Evolutionary conservation across 495 filamentous ascomycete species (phyloP).

Genomic region (Hypoxylon lienhwacheense): DNA sequence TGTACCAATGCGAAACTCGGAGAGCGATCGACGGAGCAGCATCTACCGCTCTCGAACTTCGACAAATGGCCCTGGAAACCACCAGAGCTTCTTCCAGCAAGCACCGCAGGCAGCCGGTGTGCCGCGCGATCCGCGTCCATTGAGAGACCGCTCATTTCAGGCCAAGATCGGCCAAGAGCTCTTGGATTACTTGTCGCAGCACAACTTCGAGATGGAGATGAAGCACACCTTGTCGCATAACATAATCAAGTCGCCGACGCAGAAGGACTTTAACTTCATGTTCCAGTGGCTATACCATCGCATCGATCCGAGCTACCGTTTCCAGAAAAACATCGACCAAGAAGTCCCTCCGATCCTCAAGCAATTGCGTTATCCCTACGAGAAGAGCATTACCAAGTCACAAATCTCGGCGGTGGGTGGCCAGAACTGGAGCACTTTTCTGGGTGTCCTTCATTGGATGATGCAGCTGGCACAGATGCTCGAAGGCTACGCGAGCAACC

Average conservation of each 20-base stretch:
- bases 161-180: conserved; percentile 83
- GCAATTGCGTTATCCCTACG: conserved; percentile 90
- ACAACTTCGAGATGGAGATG: conserved; percentile 97
- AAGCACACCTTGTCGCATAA: conserved; percentile 87
- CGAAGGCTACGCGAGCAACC: conserved; percentile 69
- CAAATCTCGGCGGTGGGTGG: conserved; percentile 93
- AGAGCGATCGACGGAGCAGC: conserved; percentile 78
- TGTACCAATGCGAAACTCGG: conserved; percentile 47
- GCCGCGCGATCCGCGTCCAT: conserved; percentile 83
- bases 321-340: conserved; percentile 88
- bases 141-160: conserved; percentile 79
- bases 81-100: conserved; percentile 91
- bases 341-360: conserved; percentile 91
- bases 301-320: conserved; percentile 89
- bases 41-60: conserved; percentile 71
- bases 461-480: conserved; percentile 95
- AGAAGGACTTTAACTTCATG: conserved; percentile 95
- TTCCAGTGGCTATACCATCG: conserved; percentile 98
- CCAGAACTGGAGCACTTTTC: conserved; percentile 91
- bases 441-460: conserved; percentile 97
- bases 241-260: conserved; percentile 86
- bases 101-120: conserved; percentile 75
- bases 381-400: conserved; percentile 90
- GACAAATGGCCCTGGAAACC: conserved; percentile 56
- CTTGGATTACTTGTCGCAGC: conserved; percentile 82